Conservation (phyloP, 805 yeast species). For the Geotrichum ghanense region DNA sequence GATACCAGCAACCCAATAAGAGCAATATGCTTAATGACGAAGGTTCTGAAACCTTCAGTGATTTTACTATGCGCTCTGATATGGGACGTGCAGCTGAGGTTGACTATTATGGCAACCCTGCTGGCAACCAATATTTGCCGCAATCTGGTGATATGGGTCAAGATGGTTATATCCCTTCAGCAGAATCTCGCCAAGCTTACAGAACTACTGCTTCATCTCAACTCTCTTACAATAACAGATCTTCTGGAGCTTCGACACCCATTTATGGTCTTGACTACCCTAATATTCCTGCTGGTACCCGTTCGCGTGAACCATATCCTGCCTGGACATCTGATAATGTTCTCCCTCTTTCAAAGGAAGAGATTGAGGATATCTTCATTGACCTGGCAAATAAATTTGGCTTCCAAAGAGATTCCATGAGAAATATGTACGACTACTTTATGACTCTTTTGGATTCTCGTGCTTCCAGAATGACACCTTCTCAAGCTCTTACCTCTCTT, state of each 20-base stretch:
- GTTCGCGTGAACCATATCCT: conserved; percentile 86
- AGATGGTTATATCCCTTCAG: conserved; percentile 18
- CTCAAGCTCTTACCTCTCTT: conserved; percentile 57
- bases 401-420: conserved; percentile 67
- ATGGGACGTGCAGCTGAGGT: conserved; percentile 26
- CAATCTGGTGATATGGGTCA: conserved; percentile 12
- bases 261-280: conserved; percentile 56
- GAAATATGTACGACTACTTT: conserved; percentile 72
- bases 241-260: conserved; percentile 93
- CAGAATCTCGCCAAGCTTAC: conserved; percentile 12
- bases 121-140: conserved; percentile 17
- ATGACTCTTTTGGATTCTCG: conserved; percentile 79
- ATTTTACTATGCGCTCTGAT: conserved; percentile 33
- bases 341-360: conserved; percentile 62
- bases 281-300: conserved; percentile 39
- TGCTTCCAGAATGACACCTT: conserved; percentile 65
- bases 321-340: conserved; percentile 96
- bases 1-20: conserved; percentile 13
- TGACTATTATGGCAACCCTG: conserved; percentile 28
- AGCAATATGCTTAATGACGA: conserved; percentile 20
- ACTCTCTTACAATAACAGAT: conserved; percentile 70
- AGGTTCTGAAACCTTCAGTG: conserved; percentile 30
- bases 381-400: conserved; percentile 58
- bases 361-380: conserved; percentile 47
- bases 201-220: conserved; percentile 32